Evolutionary conservation across 129 eudicot genomes (phyloP).

Genomic region (Lactuca saligna): DNA sequence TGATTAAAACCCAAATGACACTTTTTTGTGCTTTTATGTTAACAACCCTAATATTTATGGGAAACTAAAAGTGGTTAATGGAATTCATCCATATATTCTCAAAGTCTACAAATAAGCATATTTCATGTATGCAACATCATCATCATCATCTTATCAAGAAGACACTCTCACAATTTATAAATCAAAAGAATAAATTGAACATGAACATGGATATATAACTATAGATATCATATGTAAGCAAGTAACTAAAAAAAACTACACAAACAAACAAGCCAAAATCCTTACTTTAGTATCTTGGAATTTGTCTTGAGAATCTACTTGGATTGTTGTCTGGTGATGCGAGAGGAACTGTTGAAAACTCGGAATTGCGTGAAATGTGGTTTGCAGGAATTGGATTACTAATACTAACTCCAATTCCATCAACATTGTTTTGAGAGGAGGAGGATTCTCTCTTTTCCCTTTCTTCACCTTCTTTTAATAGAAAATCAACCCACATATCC

Average conservation of each 20-base stretch:
- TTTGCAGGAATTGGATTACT: constrained; percentile 27
- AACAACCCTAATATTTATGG: too few species aligned
- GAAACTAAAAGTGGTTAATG: neutral
- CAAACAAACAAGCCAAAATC: constrained; percentile 18
- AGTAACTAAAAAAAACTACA: constrained; percentile 21
- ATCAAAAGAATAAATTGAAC: constrained; percentile 51
- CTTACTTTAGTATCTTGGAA: constrained; percentile 44
- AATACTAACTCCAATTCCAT: constrained; percentile 19
- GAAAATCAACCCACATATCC: constrained; percentile 96
- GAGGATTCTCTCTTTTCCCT: constrained; percentile 70
- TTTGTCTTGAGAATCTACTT: constrained; percentile 44
- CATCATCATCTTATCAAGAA: constrained; percentile 21
- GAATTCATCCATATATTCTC: constrained; percentile 13
- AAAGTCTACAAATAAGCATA: constrained; percentile 20
- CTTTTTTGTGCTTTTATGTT: too few species aligned
- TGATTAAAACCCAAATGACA: too few species aligned
- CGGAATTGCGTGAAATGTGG: constrained; percentile 41
- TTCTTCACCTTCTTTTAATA: constrained; percentile 81
- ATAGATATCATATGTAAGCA: too few species aligned
- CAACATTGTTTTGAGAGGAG: constrained; percentile 30
- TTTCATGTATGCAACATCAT: constrained; percentile 9
- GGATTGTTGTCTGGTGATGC: constrained; percentile 57
- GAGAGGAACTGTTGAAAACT: constrained; percentile 87
- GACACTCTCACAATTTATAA: constrained; percentile 27
- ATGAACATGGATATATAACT: constrained; percentile 31